Evolutionary conservation across 768 basidiomycete genomes (phyloP).

Genomic region (Collybia nuda): DNA sequence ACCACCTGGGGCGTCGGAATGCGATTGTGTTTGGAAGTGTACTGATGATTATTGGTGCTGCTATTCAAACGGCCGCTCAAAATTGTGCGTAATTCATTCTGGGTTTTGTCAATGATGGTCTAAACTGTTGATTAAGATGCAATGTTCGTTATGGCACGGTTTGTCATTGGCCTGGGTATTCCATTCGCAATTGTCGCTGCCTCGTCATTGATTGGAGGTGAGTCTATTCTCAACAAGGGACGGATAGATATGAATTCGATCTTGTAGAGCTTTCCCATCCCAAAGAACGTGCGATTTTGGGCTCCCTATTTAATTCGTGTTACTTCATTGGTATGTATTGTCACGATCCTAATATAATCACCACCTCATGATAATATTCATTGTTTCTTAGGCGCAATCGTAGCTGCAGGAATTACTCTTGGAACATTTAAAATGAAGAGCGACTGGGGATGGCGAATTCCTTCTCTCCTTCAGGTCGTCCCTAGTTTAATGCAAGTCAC

Average conservation of each 20-base stretch:
- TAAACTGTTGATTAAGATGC: constrained; percentile 33
- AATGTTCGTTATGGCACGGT: constrained; percentile 58
- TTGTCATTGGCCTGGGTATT: constrained; percentile 58
- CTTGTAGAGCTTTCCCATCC: constrained; percentile 61
- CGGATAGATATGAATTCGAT: not conserved
- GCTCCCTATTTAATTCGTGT: constrained; percentile 62
- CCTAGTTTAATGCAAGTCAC: constrained; percentile 53
- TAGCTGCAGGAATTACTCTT: constrained; percentile 60
- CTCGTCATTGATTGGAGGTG: constrained; percentile 61
- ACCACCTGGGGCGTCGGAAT: constrained; percentile 47
- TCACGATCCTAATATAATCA: not conserved
- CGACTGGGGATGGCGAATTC: constrained; percentile 73
- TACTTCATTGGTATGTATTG: constrained; percentile 50
- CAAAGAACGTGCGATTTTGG: constrained; percentile 65
- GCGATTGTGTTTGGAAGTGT: constrained; percentile 53
- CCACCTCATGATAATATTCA: not conserved
- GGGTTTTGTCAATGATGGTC: not conserved
- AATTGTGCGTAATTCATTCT: constrained; percentile 38
- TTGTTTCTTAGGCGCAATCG: constrained; percentile 43
- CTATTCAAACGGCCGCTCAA: constrained; percentile 42
- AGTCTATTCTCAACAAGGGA: not conserved
- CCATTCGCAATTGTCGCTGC: constrained; percentile 64
- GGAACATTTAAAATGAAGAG: constrained; percentile 59
- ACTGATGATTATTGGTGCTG: constrained; percentile 48
- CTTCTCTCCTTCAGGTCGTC: constrained; percentile 55